Percentiles rank a stretch among this genome's conserved stretches.
These are phyloP conservation scores for Miscanthus lutarioriparius DNA, from an alignment of 176 grass and related monocot genomes.

Conservation along the genomic window DNA sequence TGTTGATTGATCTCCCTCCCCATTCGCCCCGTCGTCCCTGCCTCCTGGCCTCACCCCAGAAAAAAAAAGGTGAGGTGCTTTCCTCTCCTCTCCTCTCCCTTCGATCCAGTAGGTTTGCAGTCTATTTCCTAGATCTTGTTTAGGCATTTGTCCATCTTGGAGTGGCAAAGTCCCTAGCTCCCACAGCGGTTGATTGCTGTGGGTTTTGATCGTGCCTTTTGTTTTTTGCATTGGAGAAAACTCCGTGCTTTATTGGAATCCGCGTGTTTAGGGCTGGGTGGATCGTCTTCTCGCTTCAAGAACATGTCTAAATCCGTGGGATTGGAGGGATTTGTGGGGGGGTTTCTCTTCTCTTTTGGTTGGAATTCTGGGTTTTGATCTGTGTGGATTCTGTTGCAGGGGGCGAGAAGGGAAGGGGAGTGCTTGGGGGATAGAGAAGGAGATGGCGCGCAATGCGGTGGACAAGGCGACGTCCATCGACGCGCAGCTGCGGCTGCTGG, in stretches of 20 bases:
- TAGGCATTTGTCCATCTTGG: not conserved
- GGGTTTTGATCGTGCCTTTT: slow-evolving; percentile 16
- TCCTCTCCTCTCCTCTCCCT: slow-evolving; percentile 5
- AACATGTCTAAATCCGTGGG: not conserved
- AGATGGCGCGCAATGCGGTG: slow-evolving; percentile 48
- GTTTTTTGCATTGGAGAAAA: not conserved
- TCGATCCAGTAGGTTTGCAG: not conserved
- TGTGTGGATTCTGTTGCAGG: slow-evolving; percentile 37
- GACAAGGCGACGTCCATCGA: slow-evolving; percentile 82
- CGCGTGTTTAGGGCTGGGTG: slow-evolving; percentile 10
- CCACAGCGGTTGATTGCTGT: not conserved
- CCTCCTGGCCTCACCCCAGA: not conserved
- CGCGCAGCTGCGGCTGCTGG: slow-evolving; percentile 72
- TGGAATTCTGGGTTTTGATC: slow-evolving; percentile 24
- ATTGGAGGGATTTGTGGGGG: not conserved
- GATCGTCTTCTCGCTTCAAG: not conserved
- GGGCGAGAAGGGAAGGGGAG: not conserved
- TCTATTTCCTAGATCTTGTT: slow-evolving; percentile 2
- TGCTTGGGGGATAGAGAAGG: not conserved
- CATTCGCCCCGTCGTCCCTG: not conserved
- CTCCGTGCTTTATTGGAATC: slow-evolving; percentile 4
- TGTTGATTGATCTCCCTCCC: slow-evolving; percentile 22
- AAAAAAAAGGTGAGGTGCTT: not conserved
- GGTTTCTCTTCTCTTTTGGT: not conserved
- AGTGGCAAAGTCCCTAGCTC: slow-evolving; percentile 12